Evolutionary conservation across 768 basidiomycete genomes (phyloP), one percentile per base, ranked within the genome.

Genomic region (Tubosaeta brunneosetosa): DNA sequence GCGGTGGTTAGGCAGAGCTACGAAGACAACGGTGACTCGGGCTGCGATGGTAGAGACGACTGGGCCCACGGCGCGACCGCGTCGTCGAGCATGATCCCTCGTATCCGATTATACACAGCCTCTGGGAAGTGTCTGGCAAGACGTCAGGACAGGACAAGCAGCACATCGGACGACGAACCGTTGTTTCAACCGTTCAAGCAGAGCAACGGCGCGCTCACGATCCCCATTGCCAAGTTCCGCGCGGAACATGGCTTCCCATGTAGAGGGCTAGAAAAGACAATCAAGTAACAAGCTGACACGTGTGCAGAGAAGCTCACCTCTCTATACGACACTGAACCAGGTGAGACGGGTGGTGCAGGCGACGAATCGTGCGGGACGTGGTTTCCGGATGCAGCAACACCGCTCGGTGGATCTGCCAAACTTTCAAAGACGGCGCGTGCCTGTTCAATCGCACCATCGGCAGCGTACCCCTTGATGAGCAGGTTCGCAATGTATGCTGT

Each of bases 161-260:
- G 10, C 2, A 17, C 10, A 25, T 25, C 36, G 14, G 3, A 49
- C 36, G 37, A 27, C 73, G 31, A 58, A 87, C 86, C 91, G 80
- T 62, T 83, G 78, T 68, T 81, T 83, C 59, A 94, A 71, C 43
- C 91, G 79, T 50, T 82, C 78, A 29, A 94, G 74, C 0, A 97
- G 74, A 3, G 75, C 79, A 4, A 81, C 44, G 0, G 94, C 95
- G 11, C 77, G 76, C 43, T 84, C 79, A 12, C 83, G 81, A 59
- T 91, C 81, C 12, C 90, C 90, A 47, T 78, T 81, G 17, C 84
- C 84, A 11, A 98, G 76, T 66, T 99, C 97, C 1, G 89, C 90
- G 13, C 91, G 82, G 57, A 99, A 83, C 94, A 99, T 98, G 5
- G 83, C 84, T 64, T 98, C 97, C 86, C 90, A 95, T 1, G 92